Percentiles rank a stretch among this genome's conserved stretches.
phyloP scores from a whole-genome alignment of 1,284 basidiomycete species.

The Ganoderma boninense region DNA sequence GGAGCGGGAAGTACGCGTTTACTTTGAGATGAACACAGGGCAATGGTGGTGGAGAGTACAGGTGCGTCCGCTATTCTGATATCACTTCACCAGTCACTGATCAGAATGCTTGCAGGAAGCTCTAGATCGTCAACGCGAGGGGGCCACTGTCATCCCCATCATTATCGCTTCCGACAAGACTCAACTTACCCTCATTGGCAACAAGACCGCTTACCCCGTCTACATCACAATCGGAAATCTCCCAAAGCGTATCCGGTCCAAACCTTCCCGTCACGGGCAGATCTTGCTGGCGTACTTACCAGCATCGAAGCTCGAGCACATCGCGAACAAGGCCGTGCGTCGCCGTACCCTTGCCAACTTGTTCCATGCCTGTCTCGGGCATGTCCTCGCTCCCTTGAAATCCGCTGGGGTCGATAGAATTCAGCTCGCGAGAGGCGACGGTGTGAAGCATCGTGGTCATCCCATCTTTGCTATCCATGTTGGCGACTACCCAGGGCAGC shows the following conservation, averaged over 20 bases:
- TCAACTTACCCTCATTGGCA: conserved; percentile 45
- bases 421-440: no score
- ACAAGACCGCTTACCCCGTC: conserved; percentile 47
- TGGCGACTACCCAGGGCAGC: no score
- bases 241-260: conserved; percentile 38
- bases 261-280: conserved; percentile 37
- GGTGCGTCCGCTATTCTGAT: conserved; percentile 41
- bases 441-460: no score
- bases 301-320: conserved; percentile 46
- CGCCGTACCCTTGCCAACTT: no score
- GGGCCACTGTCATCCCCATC: conserved; percentile 15
- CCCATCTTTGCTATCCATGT: no score
- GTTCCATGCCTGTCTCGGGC: no score
- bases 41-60: conserved; percentile 51
- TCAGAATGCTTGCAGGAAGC: conserved; percentile 48
- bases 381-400: no score
- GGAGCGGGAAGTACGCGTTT: conserved; percentile 33
- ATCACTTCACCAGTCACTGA: conserved; percentile 1
- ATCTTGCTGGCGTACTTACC: conserved; percentile 52
- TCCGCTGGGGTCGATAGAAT: no score
- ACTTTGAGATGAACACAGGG: conserved; percentile 38
- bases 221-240: conserved; percentile 51
- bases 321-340: conserved; percentile 20
- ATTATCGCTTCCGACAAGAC: conserved; percentile 49
- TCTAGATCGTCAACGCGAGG: background rate